phyloP scores from a whole-genome alignment of 768 basidiomycete genomes.

The Boletus coccyginus region DNA sequence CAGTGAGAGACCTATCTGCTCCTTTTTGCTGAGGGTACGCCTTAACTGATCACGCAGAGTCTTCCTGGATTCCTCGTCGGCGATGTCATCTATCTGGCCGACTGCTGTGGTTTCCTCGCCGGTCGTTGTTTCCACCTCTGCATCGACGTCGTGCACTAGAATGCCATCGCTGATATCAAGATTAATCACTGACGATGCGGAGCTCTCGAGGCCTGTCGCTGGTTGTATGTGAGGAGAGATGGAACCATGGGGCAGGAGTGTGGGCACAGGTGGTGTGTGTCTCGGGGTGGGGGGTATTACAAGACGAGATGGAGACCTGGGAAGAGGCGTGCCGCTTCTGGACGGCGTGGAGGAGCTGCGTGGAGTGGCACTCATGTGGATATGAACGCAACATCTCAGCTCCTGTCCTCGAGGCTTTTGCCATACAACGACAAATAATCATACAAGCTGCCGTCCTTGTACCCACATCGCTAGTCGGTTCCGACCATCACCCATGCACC shows the following conservation, averaged over 20 bases:
- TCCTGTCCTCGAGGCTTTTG: not conserved
- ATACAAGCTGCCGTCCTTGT: constrained; percentile 48
- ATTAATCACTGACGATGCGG: constrained; percentile 69
- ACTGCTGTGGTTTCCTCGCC: constrained; percentile 52
- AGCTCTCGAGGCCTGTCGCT: constrained; percentile 49
- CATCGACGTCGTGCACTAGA: constrained; percentile 66
- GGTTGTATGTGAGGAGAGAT: constrained; percentile 29
- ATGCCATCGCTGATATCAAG: constrained; percentile 68
- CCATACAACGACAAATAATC: constrained; percentile 18
- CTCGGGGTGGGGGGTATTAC: constrained; percentile 49
- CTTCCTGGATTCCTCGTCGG: constrained; percentile 61
- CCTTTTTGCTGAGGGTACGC: constrained; percentile 56
- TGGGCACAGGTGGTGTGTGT: constrained; percentile 54
- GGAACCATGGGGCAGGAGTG: constrained; percentile 49
- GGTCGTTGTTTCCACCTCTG: constrained; percentile 53
- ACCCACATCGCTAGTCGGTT: constrained; percentile 76
- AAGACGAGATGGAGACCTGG: constrained; percentile 51
- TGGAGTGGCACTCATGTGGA: constrained; percentile 25
- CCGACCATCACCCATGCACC: constrained; percentile 72
- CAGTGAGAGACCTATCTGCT: constrained; percentile 42
- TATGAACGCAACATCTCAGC: not conserved
- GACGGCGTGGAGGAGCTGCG: constrained; percentile 33
- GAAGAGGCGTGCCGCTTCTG: constrained; percentile 35
- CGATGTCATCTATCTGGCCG: constrained; percentile 41
- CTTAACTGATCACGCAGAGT: constrained; percentile 68